These are phyloP conservation scores for Trichophaea hybrida DNA, from an alignment of 2,329 filamentous ascomycete species.

Conservation along the genomic window DNA sequence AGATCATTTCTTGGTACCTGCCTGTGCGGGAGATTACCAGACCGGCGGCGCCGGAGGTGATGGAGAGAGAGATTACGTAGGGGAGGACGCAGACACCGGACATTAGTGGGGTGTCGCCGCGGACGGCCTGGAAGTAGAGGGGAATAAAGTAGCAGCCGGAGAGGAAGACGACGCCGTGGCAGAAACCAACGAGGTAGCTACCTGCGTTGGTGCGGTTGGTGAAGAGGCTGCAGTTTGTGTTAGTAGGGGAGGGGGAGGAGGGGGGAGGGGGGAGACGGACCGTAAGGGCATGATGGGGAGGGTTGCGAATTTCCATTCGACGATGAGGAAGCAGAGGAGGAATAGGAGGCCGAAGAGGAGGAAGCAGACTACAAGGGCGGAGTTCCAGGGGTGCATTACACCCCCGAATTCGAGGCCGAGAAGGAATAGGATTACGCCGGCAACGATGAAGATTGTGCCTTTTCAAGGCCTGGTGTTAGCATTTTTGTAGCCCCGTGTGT, in stretches of 20 bases:
- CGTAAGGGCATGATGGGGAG: conserved; percentile 55
- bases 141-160: conserved; percentile 56
- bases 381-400: conserved; percentile 46
- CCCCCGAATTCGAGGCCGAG: conserved; percentile 58
- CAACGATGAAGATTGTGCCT: conserved; percentile 49
- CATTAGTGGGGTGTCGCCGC: conserved; percentile 45
- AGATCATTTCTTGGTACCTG: conserved; percentile 44
- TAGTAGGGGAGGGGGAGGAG: too few relatives aligned
- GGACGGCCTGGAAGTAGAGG: conserved; percentile 56
- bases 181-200: conserved; percentile 31
- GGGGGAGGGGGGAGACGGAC: too few relatives aligned
- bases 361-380: conserved; percentile 47
- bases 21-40: conserved; percentile 48
- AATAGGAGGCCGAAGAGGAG: conserved; percentile 44
- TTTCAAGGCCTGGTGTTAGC: conserved; percentile 31
- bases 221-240: conserved; percentile 36
- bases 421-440: conserved; percentile 53
- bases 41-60: conserved; percentile 35
- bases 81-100: conserved; percentile 50
- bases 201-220: conserved; percentile 42
- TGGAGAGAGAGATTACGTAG: conserved; percentile 39
- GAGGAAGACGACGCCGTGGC: conserved; percentile 46
- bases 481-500: too few relatives aligned
- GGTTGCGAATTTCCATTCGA: conserved; percentile 48
- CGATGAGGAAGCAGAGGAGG: conserved; percentile 41